Evolutionary conservation across 2,329 filamentous ascomycete species (phyloP).

Genomic region (Claviceps citrina): DNA sequence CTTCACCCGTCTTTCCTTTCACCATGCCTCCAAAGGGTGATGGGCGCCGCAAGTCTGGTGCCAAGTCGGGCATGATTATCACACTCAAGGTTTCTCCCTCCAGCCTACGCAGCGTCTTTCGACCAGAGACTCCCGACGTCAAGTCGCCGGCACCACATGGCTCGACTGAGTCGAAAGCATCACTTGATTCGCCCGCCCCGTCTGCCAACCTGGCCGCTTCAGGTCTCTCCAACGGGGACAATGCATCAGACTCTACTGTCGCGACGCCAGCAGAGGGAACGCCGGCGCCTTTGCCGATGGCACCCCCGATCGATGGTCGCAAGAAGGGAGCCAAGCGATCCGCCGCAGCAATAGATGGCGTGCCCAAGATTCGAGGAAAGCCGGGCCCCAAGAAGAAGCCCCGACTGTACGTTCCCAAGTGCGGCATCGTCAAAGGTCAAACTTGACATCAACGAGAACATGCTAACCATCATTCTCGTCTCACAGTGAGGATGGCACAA

Average conservation of each 20-base stretch:
- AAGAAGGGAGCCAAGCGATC: slow-evolving; percentile 63
- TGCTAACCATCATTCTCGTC: slow-evolving; percentile 1
- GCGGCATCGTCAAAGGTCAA: too few relatives aligned
- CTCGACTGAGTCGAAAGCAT: slow-evolving; percentile 19
- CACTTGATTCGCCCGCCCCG: slow-evolving; percentile 30
- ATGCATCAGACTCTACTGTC: slow-evolving; percentile 43
- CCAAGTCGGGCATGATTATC: slow-evolving; percentile 27
- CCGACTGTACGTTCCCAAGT: slow-evolving; percentile 55
- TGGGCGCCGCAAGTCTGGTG: slow-evolving; percentile 23
- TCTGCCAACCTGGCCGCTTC: slow-evolving; percentile 25
- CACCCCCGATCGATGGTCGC: slow-evolving; percentile 41
- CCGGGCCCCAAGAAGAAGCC: slow-evolving; percentile 95
- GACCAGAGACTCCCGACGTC: slow-evolving; percentile 27
- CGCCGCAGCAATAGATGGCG: slow-evolving; percentile 44
- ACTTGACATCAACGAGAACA: too few relatives aligned
- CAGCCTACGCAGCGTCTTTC: slow-evolving; percentile 34
- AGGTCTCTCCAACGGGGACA: slow-evolving; percentile 34
- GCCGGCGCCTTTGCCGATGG: slow-evolving; percentile 41
- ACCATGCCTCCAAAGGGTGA: slow-evolving; percentile 22
- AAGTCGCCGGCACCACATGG: slow-evolving; percentile 24
- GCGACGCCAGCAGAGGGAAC: slow-evolving; percentile 44
- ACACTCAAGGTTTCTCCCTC: slow-evolving; percentile 37
- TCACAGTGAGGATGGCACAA: slow-evolving; percentile 44
- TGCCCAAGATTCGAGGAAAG: slow-evolving; percentile 63
- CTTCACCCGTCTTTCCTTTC: too few relatives aligned